Percentiles rank a stretch among this genome's conserved stretches.
These are phyloP conservation scores for Calonectria crousiana DNA, from an alignment of 2,329 filamentous ascomycete species.

Conservation along the genomic window DNA sequence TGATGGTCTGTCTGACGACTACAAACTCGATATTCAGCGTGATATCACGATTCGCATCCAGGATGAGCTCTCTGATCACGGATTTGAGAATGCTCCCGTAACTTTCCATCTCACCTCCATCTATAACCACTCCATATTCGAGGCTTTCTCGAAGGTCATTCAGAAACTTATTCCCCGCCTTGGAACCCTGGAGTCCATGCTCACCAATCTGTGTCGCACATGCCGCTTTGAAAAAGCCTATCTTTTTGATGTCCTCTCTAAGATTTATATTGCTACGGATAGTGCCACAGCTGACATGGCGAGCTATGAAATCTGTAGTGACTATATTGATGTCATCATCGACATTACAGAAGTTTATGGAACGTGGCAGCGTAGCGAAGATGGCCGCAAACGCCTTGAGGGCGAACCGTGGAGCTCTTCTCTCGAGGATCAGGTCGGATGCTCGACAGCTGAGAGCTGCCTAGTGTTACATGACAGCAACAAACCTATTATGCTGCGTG, in stretches of 20 bases:
- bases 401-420: slow-evolving; percentile 71
- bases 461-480: slow-evolving; percentile 75
- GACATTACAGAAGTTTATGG: slow-evolving; percentile 97
- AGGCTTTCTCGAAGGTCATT: slow-evolving; percentile 98
- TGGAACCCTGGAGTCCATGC: slow-evolving; percentile 90
- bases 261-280: slow-evolving; percentile 98
- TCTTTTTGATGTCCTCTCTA: slow-evolving; percentile 96
- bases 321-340: slow-evolving; percentile 98
- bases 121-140: slow-evolving; percentile 98
- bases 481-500: slow-evolving; percentile 75
- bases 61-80: slow-evolving; percentile 93
- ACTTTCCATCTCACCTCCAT: slow-evolving; percentile 97
- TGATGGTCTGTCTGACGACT: slow-evolving; percentile 96
- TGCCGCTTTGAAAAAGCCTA: slow-evolving; percentile 98
- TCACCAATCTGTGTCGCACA: slow-evolving; percentile 92
- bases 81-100: slow-evolving; percentile 92
- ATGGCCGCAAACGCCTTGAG: slow-evolving; percentile 68
- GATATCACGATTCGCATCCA: slow-evolving; percentile 97
- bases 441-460: slow-evolving; percentile 74
- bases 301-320: slow-evolving; percentile 97
- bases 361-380: slow-evolving; percentile 71
- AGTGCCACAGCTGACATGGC: slow-evolving; percentile 93
- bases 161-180: slow-evolving; percentile 96
- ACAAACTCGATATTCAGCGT: slow-evolving; percentile 93
- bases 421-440: slow-evolving; percentile 75